These are phyloP conservation scores for Aspergillus fijiensis DNA, from an alignment of 2,329 filamentous ascomycete genomes.

Conservation along the genomic window DNA sequence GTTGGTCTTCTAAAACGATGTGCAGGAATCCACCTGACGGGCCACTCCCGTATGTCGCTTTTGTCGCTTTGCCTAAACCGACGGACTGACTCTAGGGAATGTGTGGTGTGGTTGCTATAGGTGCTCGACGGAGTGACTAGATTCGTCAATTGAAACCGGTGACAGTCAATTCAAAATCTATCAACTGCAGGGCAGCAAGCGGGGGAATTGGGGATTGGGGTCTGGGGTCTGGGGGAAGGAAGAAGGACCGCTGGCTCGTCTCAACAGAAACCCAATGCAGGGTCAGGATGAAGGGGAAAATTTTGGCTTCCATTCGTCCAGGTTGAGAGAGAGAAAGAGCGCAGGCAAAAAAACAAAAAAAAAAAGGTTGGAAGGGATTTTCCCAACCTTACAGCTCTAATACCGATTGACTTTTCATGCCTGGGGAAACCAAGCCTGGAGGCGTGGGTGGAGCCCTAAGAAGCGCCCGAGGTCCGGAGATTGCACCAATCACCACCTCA, in stretches of 20 bases:
- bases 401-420: conserved; percentile 5
- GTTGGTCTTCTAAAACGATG: conserved; percentile 11
- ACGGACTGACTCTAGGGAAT: background rate
- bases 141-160: background rate
- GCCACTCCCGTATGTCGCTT: background rate
- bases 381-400: conserved; percentile 5
- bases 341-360: no score
- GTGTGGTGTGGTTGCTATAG: no score
- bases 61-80: background rate
- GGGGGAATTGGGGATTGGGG: background rate
- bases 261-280: background rate
- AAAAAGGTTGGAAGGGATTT: background rate
- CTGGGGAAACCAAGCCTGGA: conserved; percentile 4
- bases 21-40: conserved; percentile 14
- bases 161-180: background rate
- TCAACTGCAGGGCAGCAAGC: background rate
- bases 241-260: background rate
- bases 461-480: conserved; percentile 5
- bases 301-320: conserved; percentile 4
- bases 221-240: background rate
- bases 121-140: background rate
- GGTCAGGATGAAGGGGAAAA: background rate
- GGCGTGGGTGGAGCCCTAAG: background rate
- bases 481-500: background rate
- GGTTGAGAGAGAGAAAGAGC: background rate